A percentile compares a stretch with the other conserved stretches of the same genome.
These are phyloP conservation scores for Euphrasia arctica DNA, from an alignment of 305 asterid species.

Conservation along the genomic window DNA sequence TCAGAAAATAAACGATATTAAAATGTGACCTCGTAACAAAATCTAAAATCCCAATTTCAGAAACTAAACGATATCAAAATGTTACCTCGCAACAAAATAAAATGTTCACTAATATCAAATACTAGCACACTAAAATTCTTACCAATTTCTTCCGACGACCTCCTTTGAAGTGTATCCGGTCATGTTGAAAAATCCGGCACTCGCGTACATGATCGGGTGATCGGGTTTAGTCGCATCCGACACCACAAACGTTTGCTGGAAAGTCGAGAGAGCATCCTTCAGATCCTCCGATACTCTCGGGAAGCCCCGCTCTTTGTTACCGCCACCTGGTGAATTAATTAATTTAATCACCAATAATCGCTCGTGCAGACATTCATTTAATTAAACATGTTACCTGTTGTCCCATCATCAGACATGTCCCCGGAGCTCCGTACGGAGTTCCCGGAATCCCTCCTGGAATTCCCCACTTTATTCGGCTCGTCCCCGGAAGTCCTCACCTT, in stretches of 20 bases:
- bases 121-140: not conserved
- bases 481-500: conserved; percentile 86
- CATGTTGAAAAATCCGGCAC: conserved; percentile 98
- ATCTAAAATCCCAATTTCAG: too few relatives aligned
- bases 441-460: conserved; percentile 59
- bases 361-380: too few relatives aligned
- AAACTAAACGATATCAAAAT: too few relatives aligned
- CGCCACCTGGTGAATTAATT: conserved; percentile 10
- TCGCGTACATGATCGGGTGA: conserved; percentile 83
- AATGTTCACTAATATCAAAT: too few relatives aligned
- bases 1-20: too few relatives aligned
- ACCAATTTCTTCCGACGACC: conserved; percentile 91
- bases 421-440: conserved; percentile 73
- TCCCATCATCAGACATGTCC: conserved; percentile 71
- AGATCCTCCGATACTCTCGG: conserved; percentile 71
- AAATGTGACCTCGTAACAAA: too few relatives aligned
- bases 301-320: conserved; percentile 48
- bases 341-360: too few relatives aligned
- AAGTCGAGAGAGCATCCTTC: conserved; percentile 82
- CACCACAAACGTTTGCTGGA: conserved; percentile 95
- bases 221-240: conserved; percentile 91
- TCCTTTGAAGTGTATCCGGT: conserved; percentile 94
- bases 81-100: too few relatives aligned
- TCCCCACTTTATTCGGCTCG: conserved; percentile 40
- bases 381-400: conserved; percentile 4